Conservation (phyloP, 441 rosid genomes). For the Populus tomentosa region DNA sequence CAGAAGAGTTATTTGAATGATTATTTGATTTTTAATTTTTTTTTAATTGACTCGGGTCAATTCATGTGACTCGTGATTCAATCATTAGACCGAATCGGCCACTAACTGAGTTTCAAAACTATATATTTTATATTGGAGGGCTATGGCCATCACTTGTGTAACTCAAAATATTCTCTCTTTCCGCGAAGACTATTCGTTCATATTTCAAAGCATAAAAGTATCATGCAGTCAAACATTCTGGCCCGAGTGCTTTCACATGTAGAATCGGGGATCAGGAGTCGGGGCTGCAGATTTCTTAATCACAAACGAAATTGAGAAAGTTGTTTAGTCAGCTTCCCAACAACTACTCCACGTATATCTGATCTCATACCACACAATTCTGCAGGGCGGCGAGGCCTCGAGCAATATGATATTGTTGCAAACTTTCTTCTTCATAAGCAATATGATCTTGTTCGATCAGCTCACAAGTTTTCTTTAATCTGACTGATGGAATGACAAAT, state of each 20-base stretch:
- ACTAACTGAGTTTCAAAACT: no score
- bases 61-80: fast-evolving
- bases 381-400: not conserved
- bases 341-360: not conserved
- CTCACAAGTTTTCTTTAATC: not conserved
- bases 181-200: not conserved
- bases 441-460: not conserved
- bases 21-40: no score
- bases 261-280: not conserved
- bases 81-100: no score
- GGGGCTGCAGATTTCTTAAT: not conserved
- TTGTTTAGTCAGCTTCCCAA: not conserved
- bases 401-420: not conserved
- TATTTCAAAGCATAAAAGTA: not conserved
- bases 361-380: not conserved
- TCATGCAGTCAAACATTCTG: not conserved
- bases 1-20: no score
- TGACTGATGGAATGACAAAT: not conserved
- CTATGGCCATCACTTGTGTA: not conserved
- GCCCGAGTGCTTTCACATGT: not conserved
- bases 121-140: not conserved
- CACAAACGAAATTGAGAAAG: not conserved
- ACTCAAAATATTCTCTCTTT: not conserved
- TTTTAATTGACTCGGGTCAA: no score
- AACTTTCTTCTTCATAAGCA: not conserved